Evolutionary conservation across 2,329 filamentous ascomycete genomes (phyloP), one percentile per base, ranked within the genome.

Genomic region (Xylariaceae sp.): DNA sequence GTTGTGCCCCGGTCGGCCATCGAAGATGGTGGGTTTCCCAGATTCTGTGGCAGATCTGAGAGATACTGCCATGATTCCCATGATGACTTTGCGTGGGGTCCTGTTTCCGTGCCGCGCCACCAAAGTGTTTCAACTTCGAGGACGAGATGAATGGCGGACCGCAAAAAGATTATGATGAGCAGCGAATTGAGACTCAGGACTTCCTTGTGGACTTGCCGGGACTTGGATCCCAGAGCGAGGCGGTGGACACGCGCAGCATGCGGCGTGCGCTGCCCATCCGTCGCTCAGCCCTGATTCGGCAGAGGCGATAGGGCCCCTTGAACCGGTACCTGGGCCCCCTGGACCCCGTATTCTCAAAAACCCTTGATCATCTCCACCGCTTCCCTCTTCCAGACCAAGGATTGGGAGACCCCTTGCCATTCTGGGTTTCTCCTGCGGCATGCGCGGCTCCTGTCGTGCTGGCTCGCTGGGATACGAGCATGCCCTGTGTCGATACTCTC

Each of bases 321-420:
- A 36, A 33, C 27, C 24, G 31, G 29, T 42, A 44, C 33, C 26
- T 39, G 30, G 27, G 30, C 19, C 8, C 24, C 36, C 42, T 33
- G 40, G 32, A 41, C 25, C 32, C 31, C 37, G 31, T 39, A 31
- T 23, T 5, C 24, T 13, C 15, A 14, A 34, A 39, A 31, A 40
- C 43, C 36, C 33, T 43, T 40, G 37, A 44, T 45, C 41, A 45
- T 49, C 46, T 49, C 43, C 46, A 36, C 42, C 40, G 40, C 44
- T 47, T 47, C 37, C 43, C 42, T 47, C 12, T 44, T 47, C 32
- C 12, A 35, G 44, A 35, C 28, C 12, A 11, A 26, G 36, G 23
- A 33, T 43, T 44, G 35, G 43, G 34, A 27, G 32, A 35, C 35
- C 35, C 39, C 41, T 35, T 44, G 40, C 41, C 42, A 32, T 38